Percentiles rank a stretch among this genome's conserved stretches.
These are phyloP conservation scores for Metarhizium robertsii DNA, from an alignment of 2,329 filamentous ascomycete species.

Conservation along the genomic window DNA sequence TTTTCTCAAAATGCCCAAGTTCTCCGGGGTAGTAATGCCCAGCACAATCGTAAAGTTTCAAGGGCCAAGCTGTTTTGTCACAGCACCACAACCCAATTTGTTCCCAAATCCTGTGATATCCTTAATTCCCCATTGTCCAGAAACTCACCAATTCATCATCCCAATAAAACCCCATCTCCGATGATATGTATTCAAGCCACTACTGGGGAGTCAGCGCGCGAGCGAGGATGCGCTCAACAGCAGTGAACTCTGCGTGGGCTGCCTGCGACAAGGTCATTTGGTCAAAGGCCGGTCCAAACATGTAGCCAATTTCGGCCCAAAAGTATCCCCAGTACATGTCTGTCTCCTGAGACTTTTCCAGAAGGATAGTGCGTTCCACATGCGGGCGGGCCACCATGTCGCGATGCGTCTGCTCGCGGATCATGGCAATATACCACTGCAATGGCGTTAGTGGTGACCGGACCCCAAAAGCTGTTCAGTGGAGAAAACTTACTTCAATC, in stretches of 20 bases:
- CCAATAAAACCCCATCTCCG: neutral
- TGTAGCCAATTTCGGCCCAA: conserved; percentile 37
- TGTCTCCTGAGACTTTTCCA: conserved; percentile 21
- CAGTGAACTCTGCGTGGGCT: conserved; percentile 35
- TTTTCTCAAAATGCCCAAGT: neutral
- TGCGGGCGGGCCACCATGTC: conserved; percentile 30
- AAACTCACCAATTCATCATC: neutral
- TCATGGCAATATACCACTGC: conserved; percentile 48
- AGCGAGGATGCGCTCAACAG: conserved; percentile 39
- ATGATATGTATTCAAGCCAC: neutral
- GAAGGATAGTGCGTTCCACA: conserved; percentile 29
- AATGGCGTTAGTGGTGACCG: neutral
- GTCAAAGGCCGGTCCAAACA: conserved; percentile 32
- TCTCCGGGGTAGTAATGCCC: neutral
- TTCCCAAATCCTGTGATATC: neutral
- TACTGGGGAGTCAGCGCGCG: conserved; percentile 23
- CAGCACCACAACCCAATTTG: neutral
- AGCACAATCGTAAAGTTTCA: neutral
- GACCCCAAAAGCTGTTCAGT: too few relatives aligned
- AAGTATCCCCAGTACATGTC: conserved; percentile 44
- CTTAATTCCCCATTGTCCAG: neutral
- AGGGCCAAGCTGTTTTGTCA: neutral
- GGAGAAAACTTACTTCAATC: conserved; percentile 34
- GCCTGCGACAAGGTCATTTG: conserved; percentile 37
- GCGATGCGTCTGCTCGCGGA: conserved; percentile 41